These are phyloP conservation scores for Aspergillus wentii DNA, from an alignment of 495 filamentous ascomycete species.

Conservation along the genomic window DNA sequence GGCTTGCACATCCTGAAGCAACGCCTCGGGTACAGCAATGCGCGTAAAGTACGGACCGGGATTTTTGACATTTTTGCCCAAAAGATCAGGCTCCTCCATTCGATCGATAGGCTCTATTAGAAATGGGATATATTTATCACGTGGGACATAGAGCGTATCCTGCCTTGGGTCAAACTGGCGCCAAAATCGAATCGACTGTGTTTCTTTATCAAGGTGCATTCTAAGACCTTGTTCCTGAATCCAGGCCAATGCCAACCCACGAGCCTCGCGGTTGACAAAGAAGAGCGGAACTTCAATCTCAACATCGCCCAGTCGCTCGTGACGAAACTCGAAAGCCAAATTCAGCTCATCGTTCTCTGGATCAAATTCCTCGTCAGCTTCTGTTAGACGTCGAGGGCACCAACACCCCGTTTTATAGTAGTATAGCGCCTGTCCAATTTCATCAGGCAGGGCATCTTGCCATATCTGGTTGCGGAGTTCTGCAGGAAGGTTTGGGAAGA, in stretches of 20 bases:
- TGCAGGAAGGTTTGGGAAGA: conserved; percentile 36
- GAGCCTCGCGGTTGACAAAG: conserved; percentile 5
- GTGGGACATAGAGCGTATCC: conserved; percentile 2
- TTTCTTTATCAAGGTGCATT: conserved; percentile 1
- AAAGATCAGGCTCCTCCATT: conserved; percentile 1
- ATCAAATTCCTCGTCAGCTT: conserved; percentile 1
- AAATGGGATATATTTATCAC: conserved; percentile 1
- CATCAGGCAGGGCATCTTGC: conserved; percentile 17
- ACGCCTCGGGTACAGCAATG: neutral
- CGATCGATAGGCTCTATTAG: conserved; percentile 1
- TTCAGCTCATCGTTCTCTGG: neutral
- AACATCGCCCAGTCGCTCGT: conserved; percentile 2
- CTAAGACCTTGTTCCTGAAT: neutral
- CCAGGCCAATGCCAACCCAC: conserved; percentile 1
- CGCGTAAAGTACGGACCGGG: neutral
- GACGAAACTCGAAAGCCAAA: conserved; percentile 2
- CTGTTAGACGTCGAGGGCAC: conserved; percentile 3
- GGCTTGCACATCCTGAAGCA: neutral
- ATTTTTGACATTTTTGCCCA: no score
- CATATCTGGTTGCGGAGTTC: conserved; percentile 50
- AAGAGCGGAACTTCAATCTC: conserved; percentile 2
- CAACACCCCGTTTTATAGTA: conserved; percentile 3
- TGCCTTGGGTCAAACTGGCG: conserved; percentile 1
- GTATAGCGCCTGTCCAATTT: neutral
- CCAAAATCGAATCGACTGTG: neutral